These are phyloP conservation scores for Erucastrum elatum DNA, from an alignment of 345 rosid genomes.

Conservation along the genomic window DNA sequence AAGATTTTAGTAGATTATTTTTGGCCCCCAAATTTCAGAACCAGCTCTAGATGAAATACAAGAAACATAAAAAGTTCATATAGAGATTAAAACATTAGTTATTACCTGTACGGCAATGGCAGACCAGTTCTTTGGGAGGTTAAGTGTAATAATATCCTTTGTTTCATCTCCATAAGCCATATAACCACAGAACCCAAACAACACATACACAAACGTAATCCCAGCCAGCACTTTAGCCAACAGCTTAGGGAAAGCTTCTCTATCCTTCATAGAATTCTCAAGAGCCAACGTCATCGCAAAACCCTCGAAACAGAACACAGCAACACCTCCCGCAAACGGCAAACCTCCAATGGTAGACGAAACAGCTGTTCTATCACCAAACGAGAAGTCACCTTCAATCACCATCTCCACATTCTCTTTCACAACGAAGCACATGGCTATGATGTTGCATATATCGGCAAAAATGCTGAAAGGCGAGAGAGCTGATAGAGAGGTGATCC, in stretches of 20 bases:
- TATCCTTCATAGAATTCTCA: conserved; percentile 81
- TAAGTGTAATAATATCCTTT: conserved; percentile 74
- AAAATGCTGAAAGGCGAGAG: conserved; percentile 83
- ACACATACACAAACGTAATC: conserved; percentile 59
- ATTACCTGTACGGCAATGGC: conserved; percentile 75
- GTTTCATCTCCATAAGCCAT: conserved; percentile 91
- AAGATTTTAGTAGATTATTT: too few relatives aligned
- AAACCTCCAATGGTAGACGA: conserved; percentile 61
- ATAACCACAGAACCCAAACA: conserved; percentile 81
- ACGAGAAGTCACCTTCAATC: conserved; percentile 62
- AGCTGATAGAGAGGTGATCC: conserved; percentile 73
- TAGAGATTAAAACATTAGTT: background rate
- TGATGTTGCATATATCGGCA: conserved; percentile 68
- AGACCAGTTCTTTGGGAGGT: conserved; percentile 76
- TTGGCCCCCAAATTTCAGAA: too few relatives aligned
- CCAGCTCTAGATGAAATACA: too few relatives aligned
- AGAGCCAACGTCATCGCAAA: conserved; percentile 89
- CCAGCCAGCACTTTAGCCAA: conserved; percentile 64
- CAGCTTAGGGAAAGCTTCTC: conserved; percentile 54
- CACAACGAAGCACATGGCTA: conserved; percentile 75
- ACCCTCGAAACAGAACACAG: conserved; percentile 94
- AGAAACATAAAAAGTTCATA: background rate
- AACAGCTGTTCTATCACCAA: conserved; percentile 66
- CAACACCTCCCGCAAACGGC: conserved; percentile 91
- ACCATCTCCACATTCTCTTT: conserved; percentile 65